Conservation (phyloP, 2,329 filamentous ascomycete genomes). For the Fusarium xyrophilum region DNA sequence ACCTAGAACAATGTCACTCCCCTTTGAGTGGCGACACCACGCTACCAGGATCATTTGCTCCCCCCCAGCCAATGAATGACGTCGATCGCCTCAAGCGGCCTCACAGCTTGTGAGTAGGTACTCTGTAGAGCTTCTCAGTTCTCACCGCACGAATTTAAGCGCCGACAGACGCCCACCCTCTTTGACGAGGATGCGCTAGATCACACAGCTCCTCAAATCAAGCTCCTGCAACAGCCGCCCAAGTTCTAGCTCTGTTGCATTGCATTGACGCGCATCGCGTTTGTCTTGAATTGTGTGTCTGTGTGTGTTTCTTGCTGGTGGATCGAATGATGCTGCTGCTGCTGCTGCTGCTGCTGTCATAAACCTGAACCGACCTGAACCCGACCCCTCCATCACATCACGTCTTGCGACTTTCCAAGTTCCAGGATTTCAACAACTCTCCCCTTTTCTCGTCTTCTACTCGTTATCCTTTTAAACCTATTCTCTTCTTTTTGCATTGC, state of each 20-base stretch:
- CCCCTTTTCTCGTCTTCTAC: slow-evolving; percentile 11
- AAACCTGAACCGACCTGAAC: slow-evolving; percentile 9
- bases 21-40: slow-evolving; percentile 24
- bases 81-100: slow-evolving; percentile 38
- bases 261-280: slow-evolving; percentile 35
- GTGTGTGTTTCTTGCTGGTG: slow-evolving; percentile 11
- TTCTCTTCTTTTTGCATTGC: background rate
- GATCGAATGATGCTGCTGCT: slow-evolving; percentile 1
- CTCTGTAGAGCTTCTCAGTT: slow-evolving; percentile 10
- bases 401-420: slow-evolving; percentile 28
- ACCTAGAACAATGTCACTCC: slow-evolving; percentile 1
- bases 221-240: slow-evolving; percentile 15
- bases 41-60: slow-evolving; percentile 18
- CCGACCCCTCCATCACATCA: slow-evolving; percentile 33
- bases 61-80: slow-evolving; percentile 36
- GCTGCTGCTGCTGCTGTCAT: slow-evolving; percentile 6
- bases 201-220: slow-evolving; percentile 26
- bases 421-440: slow-evolving; percentile 24
- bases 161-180: slow-evolving; percentile 36
- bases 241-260: background rate
- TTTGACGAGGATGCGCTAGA: slow-evolving; percentile 5
- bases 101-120: slow-evolving; percentile 23
- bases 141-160: slow-evolving; percentile 34
- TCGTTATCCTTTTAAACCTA: slow-evolving; percentile 8
- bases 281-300: slow-evolving; percentile 19